These are phyloP conservation scores for Striga hermonthica DNA, from an alignment of 305 asterid species.

Conservation along the genomic window DNA sequence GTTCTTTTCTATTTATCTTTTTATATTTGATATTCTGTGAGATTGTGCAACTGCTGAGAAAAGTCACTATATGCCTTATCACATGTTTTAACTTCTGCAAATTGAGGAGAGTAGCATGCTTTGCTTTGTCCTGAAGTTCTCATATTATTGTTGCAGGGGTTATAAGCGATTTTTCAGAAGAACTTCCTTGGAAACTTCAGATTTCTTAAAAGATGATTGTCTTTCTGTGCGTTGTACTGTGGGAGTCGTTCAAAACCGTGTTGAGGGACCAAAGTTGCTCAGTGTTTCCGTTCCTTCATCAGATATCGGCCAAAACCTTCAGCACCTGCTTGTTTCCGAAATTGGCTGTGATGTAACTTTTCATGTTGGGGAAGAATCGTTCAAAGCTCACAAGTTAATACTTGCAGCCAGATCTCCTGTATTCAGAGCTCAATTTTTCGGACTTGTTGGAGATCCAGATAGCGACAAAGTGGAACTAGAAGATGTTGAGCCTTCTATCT, in stretches of 20 bases:
- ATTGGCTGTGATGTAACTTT: conserved; percentile 68
- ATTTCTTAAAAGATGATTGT: conserved; percentile 85
- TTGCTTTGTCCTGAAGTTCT: neutral
- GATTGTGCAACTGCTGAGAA: conserved; percentile 7
- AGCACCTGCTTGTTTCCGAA: conserved; percentile 64
- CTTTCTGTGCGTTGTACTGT: conserved; percentile 86
- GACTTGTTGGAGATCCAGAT: conserved; percentile 71
- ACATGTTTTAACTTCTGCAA: neutral
- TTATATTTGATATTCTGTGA: neutral
- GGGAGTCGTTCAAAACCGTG: conserved; percentile 88
- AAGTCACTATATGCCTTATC: neutral
- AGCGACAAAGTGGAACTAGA: conserved; percentile 51
- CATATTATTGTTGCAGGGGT: conserved; percentile 62
- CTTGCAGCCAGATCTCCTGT: conserved; percentile 97
- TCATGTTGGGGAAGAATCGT: conserved; percentile 73
- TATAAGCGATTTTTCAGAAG: conserved; percentile 85
- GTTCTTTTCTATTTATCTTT: neutral
- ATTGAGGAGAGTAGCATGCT: conserved; percentile 7
- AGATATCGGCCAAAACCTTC: conserved; percentile 78
- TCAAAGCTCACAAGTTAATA: conserved; percentile 80
- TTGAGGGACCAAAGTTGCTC: conserved; percentile 68
- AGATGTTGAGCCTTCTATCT: conserved; percentile 80
- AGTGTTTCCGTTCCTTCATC: conserved; percentile 65
- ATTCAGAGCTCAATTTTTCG: conserved; percentile 87
- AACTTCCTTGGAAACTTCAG: conserved; percentile 71